Conservation (phyloP, 2,329 filamentous ascomycete genomes). For the Chrysoporthe cubensis region DNA sequence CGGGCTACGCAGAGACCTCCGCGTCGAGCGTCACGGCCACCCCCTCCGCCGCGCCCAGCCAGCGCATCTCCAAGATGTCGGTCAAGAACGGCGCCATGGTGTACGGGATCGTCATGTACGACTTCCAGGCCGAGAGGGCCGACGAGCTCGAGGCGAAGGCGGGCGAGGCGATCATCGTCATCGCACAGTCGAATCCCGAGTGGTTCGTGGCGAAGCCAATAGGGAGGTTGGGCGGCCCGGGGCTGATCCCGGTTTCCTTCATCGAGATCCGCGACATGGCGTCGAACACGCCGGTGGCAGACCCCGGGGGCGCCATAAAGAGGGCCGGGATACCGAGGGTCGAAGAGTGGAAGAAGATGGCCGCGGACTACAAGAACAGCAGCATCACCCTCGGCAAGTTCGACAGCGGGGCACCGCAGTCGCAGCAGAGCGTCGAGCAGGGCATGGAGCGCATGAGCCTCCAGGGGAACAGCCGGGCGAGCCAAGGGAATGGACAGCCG, state of each 20-base stretch:
- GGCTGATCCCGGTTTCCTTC: conserved; percentile 93
- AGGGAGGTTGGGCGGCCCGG: conserved; percentile 90
- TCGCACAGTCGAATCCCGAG: conserved; percentile 96
- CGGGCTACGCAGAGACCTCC: conserved; percentile 74
- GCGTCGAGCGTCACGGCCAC: conserved; percentile 35
- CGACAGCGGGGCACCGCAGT: conserved; percentile 56
- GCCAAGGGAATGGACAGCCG: conserved; percentile 49
- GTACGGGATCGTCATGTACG: conserved; percentile 95
- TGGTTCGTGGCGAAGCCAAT: conserved; percentile 99
- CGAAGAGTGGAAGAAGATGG: conserved; percentile 99
- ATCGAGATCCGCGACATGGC: conserved; percentile 96
- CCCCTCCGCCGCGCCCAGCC: conserved; percentile 44
- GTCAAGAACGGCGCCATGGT: conserved; percentile 78
- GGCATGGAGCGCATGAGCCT: conserved; percentile 81
- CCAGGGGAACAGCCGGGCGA: conserved; percentile 53
- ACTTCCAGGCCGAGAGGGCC: conserved; percentile 92
- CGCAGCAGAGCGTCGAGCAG: conserved; percentile 62
- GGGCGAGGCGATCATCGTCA: conserved; percentile 96
- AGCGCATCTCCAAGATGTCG: conserved; percentile 53
- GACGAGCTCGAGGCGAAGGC: conserved; percentile 95
- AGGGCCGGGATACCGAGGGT: conserved; percentile 91
- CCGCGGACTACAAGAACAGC: conserved; percentile 98
- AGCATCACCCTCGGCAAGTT: conserved; percentile 96
- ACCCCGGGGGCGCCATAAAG: conserved; percentile 83
- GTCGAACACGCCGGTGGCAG: conserved; percentile 78